Base-by-base conservation (phyloP, 129 eudicot species). In the Artemisia tridentata region DNA sequence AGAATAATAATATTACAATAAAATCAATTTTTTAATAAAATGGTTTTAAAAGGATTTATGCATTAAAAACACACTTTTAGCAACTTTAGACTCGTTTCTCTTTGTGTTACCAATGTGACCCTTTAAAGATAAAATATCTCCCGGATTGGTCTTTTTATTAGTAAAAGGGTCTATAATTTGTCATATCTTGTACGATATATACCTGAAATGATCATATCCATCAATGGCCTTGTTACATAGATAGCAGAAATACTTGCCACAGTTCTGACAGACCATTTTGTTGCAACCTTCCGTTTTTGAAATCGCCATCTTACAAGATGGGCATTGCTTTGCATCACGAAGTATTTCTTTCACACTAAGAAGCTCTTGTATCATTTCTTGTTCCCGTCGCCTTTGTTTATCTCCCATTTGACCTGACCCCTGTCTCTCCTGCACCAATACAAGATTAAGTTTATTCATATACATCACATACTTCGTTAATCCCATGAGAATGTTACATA, bases 121-220 rank as follows among this genome's bases (percentile, higher is more conserved):
- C 56, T 1, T 51, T 51, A 12, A 13, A 51, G 0, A 65, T 51
- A 14, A 10, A 43, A 5, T 11, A 45, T 57, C 4, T 14, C 7
- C n/a, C 17, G 17, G 7, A 16, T 51, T 16, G 5, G 7, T 16
- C 7, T 16, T 14, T 51, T 12, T 7, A 16, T 51, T 12, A 12
- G 6, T 51, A 51, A 14, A 14, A 14, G 6, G 14, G 56, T 14
- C 7, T 51, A 16, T n/a, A 51, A 12, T 14, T 10, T 51, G 14
- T 16, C 5, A 51, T 8, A 4, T 51, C 17, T 51, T 14, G 56
- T 51, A 16, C 17, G 2, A 51, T 4, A 54, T n/a, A 14, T 19
- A 92, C 98, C 90, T 80, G 84, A 83, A 90, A 80, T 93, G 99
- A 7, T 87, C 34, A 48, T 93, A 93, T 82, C 98, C 98, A 21